Evolutionary conservation across 805 yeast species (phyloP).

Genomic region (Diddensiella caesifluorescens): DNA sequence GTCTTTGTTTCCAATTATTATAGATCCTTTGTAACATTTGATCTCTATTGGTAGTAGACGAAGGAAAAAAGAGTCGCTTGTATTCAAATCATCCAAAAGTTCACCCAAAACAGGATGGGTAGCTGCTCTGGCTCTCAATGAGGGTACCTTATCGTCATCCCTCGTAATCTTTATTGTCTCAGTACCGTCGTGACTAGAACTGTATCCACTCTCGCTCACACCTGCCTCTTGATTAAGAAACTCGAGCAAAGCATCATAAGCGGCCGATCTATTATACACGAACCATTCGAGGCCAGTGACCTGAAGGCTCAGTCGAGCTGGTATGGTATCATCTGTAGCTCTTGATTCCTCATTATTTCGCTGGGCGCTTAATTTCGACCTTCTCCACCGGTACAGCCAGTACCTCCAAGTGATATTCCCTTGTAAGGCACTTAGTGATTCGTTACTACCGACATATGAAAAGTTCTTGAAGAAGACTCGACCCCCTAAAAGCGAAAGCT

Average conservation of each 20-base stretch:
- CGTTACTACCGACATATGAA: conserved; percentile 66
- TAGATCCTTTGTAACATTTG: conserved; percentile 57
- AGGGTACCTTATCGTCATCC: neutral
- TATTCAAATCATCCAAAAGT: neutral
- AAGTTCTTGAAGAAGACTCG: conserved; percentile 72
- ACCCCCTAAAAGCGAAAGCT: conserved; percentile 78
- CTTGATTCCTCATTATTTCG: conserved; percentile 11
- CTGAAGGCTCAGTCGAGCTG: conserved; percentile 36
- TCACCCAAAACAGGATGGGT: neutral
- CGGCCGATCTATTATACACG: conserved; percentile 70
- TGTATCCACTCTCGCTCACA: neutral
- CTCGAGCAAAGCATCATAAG: conserved; percentile 59
- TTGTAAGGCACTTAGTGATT: conserved; percentile 62
- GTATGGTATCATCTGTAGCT: neutral
- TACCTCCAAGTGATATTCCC: conserved; percentile 86
- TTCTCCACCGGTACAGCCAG: conserved; percentile 58
- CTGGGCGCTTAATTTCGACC: conserved; percentile 23
- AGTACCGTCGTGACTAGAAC: neutral
- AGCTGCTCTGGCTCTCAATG: neutral
- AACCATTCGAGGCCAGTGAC: conserved; percentile 80
- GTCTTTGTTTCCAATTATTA: conserved; percentile 72
- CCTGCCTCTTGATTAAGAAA: neutral
- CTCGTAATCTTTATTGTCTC: neutral
- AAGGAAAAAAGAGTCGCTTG: conserved; percentile 16
- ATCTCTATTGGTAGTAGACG: conserved; percentile 57